These are phyloP conservation scores for Rhizophagus sp. DNA, from an alignment of 192 early-diverging fungal species.

Conservation along the genomic window DNA sequence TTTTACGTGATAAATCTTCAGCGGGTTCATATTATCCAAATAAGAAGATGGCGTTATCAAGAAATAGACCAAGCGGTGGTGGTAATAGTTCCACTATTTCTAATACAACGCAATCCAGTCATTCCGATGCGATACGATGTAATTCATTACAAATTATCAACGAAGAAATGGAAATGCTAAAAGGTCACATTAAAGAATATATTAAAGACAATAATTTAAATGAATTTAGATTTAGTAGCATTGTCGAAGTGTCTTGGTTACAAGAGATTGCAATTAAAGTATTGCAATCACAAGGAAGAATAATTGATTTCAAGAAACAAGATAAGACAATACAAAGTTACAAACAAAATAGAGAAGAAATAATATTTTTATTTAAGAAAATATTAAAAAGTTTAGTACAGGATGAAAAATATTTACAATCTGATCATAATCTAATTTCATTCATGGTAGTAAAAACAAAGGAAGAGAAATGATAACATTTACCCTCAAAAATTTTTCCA, in stretches of 20 bases:
- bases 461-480: too few relatives aligned
- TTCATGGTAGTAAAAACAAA: neutral
- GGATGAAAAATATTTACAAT: neutral
- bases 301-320: neutral
- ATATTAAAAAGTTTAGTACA: neutral
- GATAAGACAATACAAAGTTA: neutral
- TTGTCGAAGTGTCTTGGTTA: neutral
- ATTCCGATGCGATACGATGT: too few relatives aligned
- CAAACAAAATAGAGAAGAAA: neutral
- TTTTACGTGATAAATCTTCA: neutral
- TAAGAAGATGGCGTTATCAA: neutral
- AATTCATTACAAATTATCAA: neutral
- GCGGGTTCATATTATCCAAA: neutral
- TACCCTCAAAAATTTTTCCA: neutral
- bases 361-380: neutral
- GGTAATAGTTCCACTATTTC: too few relatives aligned
- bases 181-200: neutral
- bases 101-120: too few relatives aligned
- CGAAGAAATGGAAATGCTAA: neutral
- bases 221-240: neutral
- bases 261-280: neutral
- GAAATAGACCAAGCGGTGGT: neutral
- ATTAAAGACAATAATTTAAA: neutral
- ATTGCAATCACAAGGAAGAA: neutral
- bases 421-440: neutral